These are phyloP conservation scores for Ascocoryne sarcoides DNA, from an alignment of 2,329 filamentous ascomycete species.

Conservation along the genomic window DNA sequence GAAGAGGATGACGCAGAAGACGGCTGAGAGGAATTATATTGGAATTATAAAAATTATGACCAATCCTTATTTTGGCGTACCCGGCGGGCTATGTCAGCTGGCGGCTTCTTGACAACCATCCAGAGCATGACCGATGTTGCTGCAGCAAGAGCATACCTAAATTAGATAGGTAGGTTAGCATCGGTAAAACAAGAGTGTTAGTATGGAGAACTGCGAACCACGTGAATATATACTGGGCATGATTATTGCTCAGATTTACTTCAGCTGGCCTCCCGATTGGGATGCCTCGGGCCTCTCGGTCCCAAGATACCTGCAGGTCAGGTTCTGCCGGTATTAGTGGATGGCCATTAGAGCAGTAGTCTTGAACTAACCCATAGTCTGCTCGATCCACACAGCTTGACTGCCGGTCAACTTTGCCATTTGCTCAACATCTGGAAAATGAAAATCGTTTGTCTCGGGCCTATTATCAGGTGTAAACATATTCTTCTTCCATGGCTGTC, in stretches of 20 bases:
- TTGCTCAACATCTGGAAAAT: constrained; percentile 87
- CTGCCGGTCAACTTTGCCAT: constrained; percentile 80
- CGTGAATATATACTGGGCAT: constrained; percentile 97
- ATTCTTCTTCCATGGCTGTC: constrained; percentile 94
- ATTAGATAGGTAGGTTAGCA: constrained; percentile 7
- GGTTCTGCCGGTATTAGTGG: constrained; percentile 46
- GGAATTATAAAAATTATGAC: constrained; percentile 38
- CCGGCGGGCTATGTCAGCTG: constrained; percentile 61
- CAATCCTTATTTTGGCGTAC: constrained; percentile 70
- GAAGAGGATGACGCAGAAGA: constrained; percentile 36
- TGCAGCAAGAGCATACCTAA: constrained; percentile 74
- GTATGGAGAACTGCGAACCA: constrained; percentile 56
- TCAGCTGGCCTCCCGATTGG: constrained; percentile 83
- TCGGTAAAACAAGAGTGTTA: too few species aligned
- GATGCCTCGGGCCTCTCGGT: constrained; percentile 71
- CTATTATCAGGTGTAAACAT: constrained; percentile 91
- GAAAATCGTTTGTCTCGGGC: constrained; percentile 77
- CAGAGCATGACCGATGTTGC: constrained; percentile 94
- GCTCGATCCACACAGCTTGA: constrained; percentile 89
- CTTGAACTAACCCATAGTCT: constrained; percentile 67
- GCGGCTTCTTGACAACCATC: constrained; percentile 86
- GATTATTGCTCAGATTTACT: constrained; percentile 92
- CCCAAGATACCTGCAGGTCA: constrained; percentile 66
- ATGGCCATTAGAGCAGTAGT: background rate
- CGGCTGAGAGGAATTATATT: constrained; percentile 24